A percentile compares a stretch with the other conserved stretches of the same genome.
These are phyloP conservation scores for Penicillium polonicum DNA, from an alignment of 2,329 filamentous ascomycete species.

Conservation along the genomic window DNA sequence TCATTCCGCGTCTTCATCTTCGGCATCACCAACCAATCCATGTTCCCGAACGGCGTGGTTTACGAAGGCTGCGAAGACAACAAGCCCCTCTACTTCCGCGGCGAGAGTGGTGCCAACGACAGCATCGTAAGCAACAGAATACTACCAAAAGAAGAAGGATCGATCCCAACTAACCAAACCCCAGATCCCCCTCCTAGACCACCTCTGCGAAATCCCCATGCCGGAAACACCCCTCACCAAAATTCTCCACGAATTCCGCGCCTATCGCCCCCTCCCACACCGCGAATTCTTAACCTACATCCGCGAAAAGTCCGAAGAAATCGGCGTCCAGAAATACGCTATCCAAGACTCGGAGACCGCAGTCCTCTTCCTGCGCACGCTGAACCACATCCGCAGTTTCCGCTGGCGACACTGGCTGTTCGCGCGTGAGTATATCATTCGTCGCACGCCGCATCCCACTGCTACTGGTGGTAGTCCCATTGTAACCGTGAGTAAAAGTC, in stretches of 20 bases:
- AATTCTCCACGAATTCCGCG: conserved; percentile 83
- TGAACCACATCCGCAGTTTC: conserved; percentile 51
- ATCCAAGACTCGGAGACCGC: conserved; percentile 42
- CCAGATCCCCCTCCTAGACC: conserved; percentile 79
- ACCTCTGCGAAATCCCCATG: conserved; percentile 82
- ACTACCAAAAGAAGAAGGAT: background rate
- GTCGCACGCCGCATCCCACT: conserved; percentile 46
- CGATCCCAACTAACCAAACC: background rate
- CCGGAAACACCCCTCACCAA: conserved; percentile 83
- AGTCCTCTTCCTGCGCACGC: conserved; percentile 45
- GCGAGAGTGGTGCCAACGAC: conserved; percentile 92
- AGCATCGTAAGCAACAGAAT: conserved; percentile 64
- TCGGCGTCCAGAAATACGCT: conserved; percentile 41
- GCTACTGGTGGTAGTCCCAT: conserved; percentile 52
- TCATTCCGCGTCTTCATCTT: conserved; percentile 96
- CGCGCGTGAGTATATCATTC: conserved; percentile 50
- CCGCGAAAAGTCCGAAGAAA: conserved; percentile 51
- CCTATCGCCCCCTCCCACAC: conserved; percentile 86
- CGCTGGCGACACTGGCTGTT: conserved; percentile 53
- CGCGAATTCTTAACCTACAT: conserved; percentile 79
- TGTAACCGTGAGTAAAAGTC: conserved; percentile 41
- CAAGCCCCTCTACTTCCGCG: conserved; percentile 77
- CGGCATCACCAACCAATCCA: conserved; percentile 86
- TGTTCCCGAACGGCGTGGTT: conserved; percentile 89
- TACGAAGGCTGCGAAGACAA: conserved; percentile 77